These are phyloP conservation scores for Taphrina flavorubra DNA, from an alignment of 1,139 yeast species.

Conservation along the genomic window DNA sequence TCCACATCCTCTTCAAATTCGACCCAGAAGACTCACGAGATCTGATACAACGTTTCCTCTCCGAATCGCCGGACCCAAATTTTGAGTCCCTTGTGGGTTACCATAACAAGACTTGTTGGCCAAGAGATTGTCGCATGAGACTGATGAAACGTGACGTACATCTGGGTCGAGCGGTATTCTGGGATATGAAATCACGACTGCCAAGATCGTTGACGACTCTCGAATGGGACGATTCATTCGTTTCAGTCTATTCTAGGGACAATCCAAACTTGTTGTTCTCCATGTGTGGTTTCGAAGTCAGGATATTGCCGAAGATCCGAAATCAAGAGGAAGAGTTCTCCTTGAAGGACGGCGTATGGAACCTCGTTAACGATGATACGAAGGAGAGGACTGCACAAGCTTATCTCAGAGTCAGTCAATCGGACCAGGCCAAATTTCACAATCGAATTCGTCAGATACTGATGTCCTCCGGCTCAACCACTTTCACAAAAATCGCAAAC, in stretches of 20 bases:
- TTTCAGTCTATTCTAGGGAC: constrained; percentile 86
- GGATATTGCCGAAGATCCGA: constrained; percentile 79
- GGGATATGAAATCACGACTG: constrained; percentile 83
- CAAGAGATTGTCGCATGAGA: constrained; percentile 88
- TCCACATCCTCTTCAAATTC: constrained; percentile 80
- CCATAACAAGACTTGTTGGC: constrained; percentile 93
- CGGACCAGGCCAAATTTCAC: constrained; percentile 77
- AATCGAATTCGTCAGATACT: constrained; percentile 85
- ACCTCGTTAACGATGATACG: constrained; percentile 69
- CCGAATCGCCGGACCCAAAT: constrained; percentile 91
- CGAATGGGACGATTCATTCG: constrained; percentile 80
- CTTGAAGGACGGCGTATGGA: constrained; percentile 88
- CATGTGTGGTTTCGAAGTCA: constrained; percentile 93
- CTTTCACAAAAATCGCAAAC: constrained; percentile 91
- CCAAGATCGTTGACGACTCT: constrained; percentile 76
- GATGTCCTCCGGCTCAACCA: constrained; percentile 94
- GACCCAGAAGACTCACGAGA: constrained; percentile 74
- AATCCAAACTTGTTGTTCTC: constrained; percentile 86
- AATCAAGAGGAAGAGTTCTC: constrained; percentile 53
- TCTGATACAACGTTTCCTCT: constrained; percentile 72
- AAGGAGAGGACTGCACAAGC: constrained; percentile 92
- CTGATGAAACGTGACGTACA: constrained; percentile 90
- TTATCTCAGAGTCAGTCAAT: constrained; percentile 78
- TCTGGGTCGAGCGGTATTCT: constrained; percentile 86
- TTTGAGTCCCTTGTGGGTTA: constrained; percentile 86